Evolutionary conservation across 345 rosid genomes (phyloP).

Genomic region (Streptanthus diversifolius): DNA sequence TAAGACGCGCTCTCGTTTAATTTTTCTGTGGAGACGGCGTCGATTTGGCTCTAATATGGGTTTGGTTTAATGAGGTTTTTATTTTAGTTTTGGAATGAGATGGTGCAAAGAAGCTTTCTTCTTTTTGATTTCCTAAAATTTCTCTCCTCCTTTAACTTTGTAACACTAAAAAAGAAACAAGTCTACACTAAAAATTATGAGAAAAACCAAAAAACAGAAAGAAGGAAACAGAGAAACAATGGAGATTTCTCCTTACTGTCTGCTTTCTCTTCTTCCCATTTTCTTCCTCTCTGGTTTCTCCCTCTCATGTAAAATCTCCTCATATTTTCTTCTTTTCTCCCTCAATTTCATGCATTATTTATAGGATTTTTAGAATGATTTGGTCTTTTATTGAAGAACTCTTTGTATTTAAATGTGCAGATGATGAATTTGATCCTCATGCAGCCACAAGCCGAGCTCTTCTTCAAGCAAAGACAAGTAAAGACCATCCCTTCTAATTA

Average conservation of each 20-base stretch:
- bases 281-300: conserved; percentile 34
- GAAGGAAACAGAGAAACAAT: conserved; percentile 25
- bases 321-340: not conserved
- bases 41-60: not conserved
- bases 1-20: too few species aligned
- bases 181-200: too few species aligned
- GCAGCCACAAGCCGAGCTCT: conserved; percentile 52
- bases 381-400: not conserved
- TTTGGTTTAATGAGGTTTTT: not conserved
- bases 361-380: not conserved
- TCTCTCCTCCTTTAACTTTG: conserved; percentile 28
- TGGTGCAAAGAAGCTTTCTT: not conserved
- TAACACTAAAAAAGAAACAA: not conserved
- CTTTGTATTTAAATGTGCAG: conserved; percentile 34
- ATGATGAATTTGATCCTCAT: conserved; percentile 40
- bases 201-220: too few species aligned
- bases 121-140: conserved; percentile 17
- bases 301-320: conserved; percentile 38
- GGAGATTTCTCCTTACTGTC: conserved; percentile 33
- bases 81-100: not conserved
- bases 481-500: not conserved
- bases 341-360: not conserved
- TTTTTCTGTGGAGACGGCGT: not conserved
- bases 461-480: conserved; percentile 56
- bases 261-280: conserved; percentile 34